These are phyloP conservation scores for Mycena rebaudengoi DNA, from an alignment of 768 basidiomycete genomes.

Conservation along the genomic window DNA sequence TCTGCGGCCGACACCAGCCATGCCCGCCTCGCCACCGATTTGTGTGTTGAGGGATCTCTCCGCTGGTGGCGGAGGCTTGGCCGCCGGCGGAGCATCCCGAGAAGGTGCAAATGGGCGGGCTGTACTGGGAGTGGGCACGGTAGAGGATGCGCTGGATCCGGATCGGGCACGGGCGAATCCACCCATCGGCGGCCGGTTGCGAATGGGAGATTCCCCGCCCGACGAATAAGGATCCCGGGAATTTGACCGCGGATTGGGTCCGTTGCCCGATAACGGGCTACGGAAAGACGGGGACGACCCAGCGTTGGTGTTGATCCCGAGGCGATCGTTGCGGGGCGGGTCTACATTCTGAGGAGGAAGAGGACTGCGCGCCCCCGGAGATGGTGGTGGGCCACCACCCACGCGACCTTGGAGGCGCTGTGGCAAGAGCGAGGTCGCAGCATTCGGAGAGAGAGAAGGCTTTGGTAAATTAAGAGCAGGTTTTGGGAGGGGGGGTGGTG, in stretches of 20 bases:
- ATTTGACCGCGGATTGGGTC: slow-evolving; percentile 19
- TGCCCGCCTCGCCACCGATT: slow-evolving; percentile 78
- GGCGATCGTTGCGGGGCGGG: slow-evolving; percentile 32
- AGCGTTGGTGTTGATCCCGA: slow-evolving; percentile 41
- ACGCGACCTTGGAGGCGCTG: slow-evolving; percentile 58
- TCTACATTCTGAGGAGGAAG: slow-evolving; percentile 16
- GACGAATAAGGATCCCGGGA: slow-evolving; percentile 21
- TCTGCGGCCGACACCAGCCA: slow-evolving; percentile 91
- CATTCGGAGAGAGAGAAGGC: slow-evolving; percentile 48
- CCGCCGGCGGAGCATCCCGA: slow-evolving; percentile 25
- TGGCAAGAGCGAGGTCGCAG: slow-evolving; percentile 57
- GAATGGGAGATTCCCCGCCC: slow-evolving; percentile 30
- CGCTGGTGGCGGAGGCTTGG: slow-evolving; percentile 16
- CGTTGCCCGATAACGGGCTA: slow-evolving; percentile 42
- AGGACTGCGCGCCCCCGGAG: slow-evolving; percentile 23
- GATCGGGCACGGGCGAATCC: slow-evolving; percentile 29
- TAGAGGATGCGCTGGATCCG: slow-evolving; percentile 32
- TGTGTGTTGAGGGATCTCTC: slow-evolving; percentile 69
- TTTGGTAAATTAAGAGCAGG: slow-evolving; percentile 48
- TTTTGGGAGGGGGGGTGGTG: slow-evolving; percentile 53
- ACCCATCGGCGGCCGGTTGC: slow-evolving; percentile 31
- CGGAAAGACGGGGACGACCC: slow-evolving; percentile 40
- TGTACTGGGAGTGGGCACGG: slow-evolving; percentile 31
- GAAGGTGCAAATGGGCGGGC: slow-evolving; percentile 32
- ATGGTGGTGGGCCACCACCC: slow-evolving; percentile 20